Evolutionary conservation across 106 monocot species (phyloP).

Genomic region (Dendrobium chrysotoxum): DNA sequence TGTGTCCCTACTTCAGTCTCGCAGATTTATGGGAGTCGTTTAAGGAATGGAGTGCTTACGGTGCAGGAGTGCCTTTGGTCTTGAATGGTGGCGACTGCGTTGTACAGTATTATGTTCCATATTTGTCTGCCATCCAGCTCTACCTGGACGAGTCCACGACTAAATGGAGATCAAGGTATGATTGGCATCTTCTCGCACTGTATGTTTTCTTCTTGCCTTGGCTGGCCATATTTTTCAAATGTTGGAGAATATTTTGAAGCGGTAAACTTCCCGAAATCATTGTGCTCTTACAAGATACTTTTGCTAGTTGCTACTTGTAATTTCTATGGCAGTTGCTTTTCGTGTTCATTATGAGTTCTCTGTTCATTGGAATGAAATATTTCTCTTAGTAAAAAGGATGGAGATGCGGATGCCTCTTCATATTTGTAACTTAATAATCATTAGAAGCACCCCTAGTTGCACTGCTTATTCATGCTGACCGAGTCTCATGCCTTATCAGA

Average conservation of each 20-base stretch:
- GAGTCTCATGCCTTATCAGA: neutral
- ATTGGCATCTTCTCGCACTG: neutral
- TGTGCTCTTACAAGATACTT: no score
- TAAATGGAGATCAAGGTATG: constrained; percentile 24
- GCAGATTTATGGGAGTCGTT: constrained; percentile 74
- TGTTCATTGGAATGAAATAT: no score
- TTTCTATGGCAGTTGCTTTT: no score
- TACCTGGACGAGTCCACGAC: constrained; percentile 29
- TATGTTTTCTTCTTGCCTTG: neutral
- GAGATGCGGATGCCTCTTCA: no score
- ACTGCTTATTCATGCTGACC: neutral
- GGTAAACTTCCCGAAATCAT: no score
- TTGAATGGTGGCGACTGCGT: constrained; percentile 34
- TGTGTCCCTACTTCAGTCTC: constrained; percentile 41
- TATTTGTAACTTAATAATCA: no score
- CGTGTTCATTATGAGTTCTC: no score
- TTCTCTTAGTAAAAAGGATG: no score
- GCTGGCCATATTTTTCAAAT: neutral
- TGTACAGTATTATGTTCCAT: constrained; percentile 50
- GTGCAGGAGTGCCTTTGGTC: constrained; percentile 39
- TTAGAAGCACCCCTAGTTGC: neutral
- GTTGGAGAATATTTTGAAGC: neutral
- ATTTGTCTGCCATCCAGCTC: constrained; percentile 39
- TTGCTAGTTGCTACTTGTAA: no score
- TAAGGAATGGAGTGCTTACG: constrained; percentile 58